These are phyloP conservation scores for Curvularia hawaiiensis DNA, from an alignment of 2,329 filamentous ascomycete genomes.

Conservation along the genomic window DNA sequence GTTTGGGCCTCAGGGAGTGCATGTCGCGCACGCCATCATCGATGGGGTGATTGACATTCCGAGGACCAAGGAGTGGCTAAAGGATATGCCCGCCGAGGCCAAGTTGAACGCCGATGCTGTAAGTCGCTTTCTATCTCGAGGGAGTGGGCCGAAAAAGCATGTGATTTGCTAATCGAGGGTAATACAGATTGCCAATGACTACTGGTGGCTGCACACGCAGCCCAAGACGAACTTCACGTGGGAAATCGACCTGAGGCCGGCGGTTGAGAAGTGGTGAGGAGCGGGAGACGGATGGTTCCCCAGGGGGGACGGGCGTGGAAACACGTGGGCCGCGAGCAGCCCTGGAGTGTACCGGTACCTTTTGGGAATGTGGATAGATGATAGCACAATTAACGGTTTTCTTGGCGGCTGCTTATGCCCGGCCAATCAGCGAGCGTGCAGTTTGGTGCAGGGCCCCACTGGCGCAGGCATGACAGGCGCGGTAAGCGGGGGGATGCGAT, in stretches of 20 bases:
- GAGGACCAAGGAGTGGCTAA: conserved; percentile 65
- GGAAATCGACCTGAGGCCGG: conserved; percentile 80
- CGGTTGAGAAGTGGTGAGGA: conserved; percentile 78
- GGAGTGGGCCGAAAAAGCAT: background rate
- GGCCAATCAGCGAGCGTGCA: background rate
- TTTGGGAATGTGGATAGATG: background rate
- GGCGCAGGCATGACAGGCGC: background rate
- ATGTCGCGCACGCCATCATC: conserved; percentile 81
- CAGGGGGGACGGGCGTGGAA: background rate
- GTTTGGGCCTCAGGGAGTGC: conserved; percentile 82
- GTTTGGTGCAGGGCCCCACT: background rate
- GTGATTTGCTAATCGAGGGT: conserved; percentile 1
- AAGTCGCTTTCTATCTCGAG: conserved; percentile 45
- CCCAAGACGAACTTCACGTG: conserved; percentile 79
- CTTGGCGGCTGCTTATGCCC: background rate
- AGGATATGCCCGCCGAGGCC: conserved; percentile 61
- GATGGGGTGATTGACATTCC: conserved; percentile 87
- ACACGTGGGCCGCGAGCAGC: background rate
- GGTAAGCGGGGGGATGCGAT: background rate
- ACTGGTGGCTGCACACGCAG: conserved; percentile 85
- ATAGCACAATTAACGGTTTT: background rate
- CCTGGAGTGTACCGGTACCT: background rate
- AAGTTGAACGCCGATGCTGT: conserved; percentile 79
- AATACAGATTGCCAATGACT: conserved; percentile 78
- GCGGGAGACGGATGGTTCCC: background rate